Percentiles rank a stretch among this genome's conserved stretches.
Conservation (phyloP, 2,329 filamentous ascomycete genomes). For the Grosmannia huntii region DNA sequence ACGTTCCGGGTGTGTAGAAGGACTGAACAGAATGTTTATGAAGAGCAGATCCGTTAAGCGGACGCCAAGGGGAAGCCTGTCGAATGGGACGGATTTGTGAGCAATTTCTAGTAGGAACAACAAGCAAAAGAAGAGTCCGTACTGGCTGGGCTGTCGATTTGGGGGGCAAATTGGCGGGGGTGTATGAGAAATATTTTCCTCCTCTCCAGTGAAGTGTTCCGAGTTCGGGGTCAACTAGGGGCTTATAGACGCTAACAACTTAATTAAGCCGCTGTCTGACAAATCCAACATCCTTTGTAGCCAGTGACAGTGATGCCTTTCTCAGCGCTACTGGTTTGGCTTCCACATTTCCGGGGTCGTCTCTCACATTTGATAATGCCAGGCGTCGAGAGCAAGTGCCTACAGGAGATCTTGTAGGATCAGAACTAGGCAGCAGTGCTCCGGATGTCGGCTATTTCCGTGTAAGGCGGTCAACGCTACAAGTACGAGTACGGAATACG, state of each 20-base stretch:
- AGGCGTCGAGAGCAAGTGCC: no score
- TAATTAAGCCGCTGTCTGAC: not conserved
- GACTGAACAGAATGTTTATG: not conserved
- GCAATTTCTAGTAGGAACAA: conserved; percentile 7
- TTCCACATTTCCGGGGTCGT: not conserved
- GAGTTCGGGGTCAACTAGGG: conserved; percentile 4
- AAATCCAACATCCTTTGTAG: not conserved
- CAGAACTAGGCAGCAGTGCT: no score
- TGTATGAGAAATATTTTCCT: conserved; percentile 1
- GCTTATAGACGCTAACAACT: not conserved
- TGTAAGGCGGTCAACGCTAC: no score
- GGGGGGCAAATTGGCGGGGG: conserved; percentile 4
- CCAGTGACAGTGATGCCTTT: not conserved
- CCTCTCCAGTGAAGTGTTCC: not conserved
- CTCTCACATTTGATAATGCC: not conserved
- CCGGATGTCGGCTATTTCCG: no score
- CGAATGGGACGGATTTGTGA: conserved; percentile 11
- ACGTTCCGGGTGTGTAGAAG: not conserved
- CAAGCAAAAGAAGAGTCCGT: conserved; percentile 1
- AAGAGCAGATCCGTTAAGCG: not conserved
- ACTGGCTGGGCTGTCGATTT: conserved; percentile 2
- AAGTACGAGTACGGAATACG: no score
- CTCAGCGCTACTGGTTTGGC: not conserved
- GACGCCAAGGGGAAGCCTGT: conserved; percentile 2
- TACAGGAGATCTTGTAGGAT: no score